These are phyloP conservation scores for Mycena sanguinolenta DNA, from an alignment of 768 basidiomycete species.

Conservation along the genomic window DNA sequence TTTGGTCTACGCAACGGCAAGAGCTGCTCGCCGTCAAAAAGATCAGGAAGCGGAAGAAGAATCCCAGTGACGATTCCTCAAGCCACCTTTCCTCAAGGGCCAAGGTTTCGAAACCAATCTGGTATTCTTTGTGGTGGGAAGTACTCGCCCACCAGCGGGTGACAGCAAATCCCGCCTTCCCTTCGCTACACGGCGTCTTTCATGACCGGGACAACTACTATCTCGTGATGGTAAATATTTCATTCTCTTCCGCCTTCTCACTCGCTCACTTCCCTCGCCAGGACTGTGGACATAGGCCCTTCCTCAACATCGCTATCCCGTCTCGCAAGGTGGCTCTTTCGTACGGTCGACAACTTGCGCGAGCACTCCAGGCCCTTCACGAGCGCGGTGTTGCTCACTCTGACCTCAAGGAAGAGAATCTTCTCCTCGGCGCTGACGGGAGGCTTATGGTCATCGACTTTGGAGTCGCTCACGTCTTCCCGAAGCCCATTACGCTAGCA, in stretches of 20 bases:
- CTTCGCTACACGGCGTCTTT: neutral
- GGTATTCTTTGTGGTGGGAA: neutral
- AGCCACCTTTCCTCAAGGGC: no score
- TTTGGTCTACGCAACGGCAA: neutral
- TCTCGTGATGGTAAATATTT: constrained; percentile 14
- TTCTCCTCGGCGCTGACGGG: neutral
- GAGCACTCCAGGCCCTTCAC: constrained; percentile 4
- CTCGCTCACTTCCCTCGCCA: neutral
- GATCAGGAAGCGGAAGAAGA: neutral
- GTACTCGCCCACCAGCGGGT: neutral
- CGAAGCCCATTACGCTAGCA: no score
- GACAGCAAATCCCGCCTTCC: constrained; percentile 14
- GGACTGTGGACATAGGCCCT: neutral
- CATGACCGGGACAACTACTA: neutral
- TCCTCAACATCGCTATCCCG: neutral
- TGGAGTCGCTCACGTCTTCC: neutral
- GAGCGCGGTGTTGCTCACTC: constrained; percentile 8
- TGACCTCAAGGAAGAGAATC: constrained; percentile 21
- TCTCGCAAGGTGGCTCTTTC: neutral
- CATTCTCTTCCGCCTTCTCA: neutral
- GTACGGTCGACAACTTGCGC: constrained; percentile 5
- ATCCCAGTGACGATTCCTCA: no score
- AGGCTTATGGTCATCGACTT: constrained; percentile 5
- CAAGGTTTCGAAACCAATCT: no score
- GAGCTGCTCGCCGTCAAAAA: neutral